Base-by-base conservation (phyloP, 2,329 filamentous ascomycete species). In the Venturia oleaginea region DNA sequence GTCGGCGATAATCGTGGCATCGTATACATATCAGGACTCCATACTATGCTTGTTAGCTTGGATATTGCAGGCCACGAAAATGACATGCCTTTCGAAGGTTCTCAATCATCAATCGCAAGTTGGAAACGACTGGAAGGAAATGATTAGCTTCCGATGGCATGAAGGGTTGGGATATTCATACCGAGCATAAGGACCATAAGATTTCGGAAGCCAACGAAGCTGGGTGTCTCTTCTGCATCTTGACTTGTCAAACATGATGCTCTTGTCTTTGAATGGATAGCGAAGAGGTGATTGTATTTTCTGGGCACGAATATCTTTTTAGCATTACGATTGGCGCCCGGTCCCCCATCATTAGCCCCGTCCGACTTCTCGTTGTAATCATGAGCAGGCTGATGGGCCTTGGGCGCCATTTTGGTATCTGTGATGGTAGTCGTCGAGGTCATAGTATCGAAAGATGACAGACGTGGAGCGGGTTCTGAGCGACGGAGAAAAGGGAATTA, bases 201-300 rank as follows among this genome's bases (percentile, higher is more conserved):
- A 74, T 99, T 99, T 66, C 93, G 83, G 73, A 99, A 97, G 0
- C 94, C 94, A 19, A 96, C 78, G 73, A 97, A 97, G 74, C 91
- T 96, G 27, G 92, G 91, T 2, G 86, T 80, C 13, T 79, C 79
- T 57, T 84, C 77, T 1, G 91, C 84, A 73, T 97, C 94, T 71
- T 92, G 89, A 76, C 91, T 96, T 24, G 54, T 64, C 59, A 97
- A 81, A 70, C 89, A 92, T 30, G 93, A 96, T 8, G 89, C 85
- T 65, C 86, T 84, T 43, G 83, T 77, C 69, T 83, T 74, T 8
- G 86, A 86, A 76, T 99, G 94, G 42, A 95, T 86, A 38, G 92
- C 92, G 66, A 90, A 90, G 67, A 96, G 86, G 84, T 99, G 94
- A 69, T 91, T 89, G 79, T 97, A 97, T 75, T 92, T 94, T 13